Percentiles rank a stretch among this genome's conserved stretches.
Evolutionary conservation across 2,329 filamentous ascomycete species (phyloP).

Genomic region (Amesomyces nigricolor): DNA sequence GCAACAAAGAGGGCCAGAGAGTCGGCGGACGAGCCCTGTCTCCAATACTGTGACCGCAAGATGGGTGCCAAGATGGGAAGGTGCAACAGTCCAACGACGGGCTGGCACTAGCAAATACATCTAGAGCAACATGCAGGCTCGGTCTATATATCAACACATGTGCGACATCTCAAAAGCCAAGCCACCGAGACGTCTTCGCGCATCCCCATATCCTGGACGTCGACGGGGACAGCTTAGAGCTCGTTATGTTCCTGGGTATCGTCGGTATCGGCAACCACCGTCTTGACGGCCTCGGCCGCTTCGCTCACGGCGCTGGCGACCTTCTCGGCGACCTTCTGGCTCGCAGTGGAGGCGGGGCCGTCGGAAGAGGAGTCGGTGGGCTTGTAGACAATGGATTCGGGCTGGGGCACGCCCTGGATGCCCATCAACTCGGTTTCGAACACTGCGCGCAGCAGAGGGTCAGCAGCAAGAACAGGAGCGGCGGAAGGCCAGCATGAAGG

Average conservation of each 20-base stretch:
- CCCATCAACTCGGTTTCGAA: conserved; percentile 88
- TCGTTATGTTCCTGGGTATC: conserved; percentile 55
- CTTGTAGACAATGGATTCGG: conserved; percentile 43
- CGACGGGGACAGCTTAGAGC: conserved; percentile 36
- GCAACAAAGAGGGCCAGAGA: no score
- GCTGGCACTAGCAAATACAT: no score
- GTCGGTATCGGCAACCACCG: conserved; percentile 49
- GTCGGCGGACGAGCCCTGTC: no score
- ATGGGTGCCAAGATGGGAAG: no score
- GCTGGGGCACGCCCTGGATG: conserved; percentile 65
- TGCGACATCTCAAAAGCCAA: no score
- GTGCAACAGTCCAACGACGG: no score
- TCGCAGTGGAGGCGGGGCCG: conserved; percentile 25
- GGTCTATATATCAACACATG: conserved; percentile 8
- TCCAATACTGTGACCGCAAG: no score
- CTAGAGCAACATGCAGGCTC: background rate
- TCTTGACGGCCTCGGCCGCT: conserved; percentile 49
- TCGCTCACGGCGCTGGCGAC: conserved; percentile 42
- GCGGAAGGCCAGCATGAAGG: background rate
- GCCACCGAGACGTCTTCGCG: background rate
- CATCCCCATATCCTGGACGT: background rate
- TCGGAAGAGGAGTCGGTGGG: conserved; percentile 25
- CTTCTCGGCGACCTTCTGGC: conserved; percentile 39
- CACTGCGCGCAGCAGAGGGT: conserved; percentile 42
- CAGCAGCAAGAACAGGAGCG: conserved; percentile 5